Base-by-base conservation (phyloP, 2,329 filamentous ascomycete genomes). In the Magnaporthiopsis incrustans region DNA sequence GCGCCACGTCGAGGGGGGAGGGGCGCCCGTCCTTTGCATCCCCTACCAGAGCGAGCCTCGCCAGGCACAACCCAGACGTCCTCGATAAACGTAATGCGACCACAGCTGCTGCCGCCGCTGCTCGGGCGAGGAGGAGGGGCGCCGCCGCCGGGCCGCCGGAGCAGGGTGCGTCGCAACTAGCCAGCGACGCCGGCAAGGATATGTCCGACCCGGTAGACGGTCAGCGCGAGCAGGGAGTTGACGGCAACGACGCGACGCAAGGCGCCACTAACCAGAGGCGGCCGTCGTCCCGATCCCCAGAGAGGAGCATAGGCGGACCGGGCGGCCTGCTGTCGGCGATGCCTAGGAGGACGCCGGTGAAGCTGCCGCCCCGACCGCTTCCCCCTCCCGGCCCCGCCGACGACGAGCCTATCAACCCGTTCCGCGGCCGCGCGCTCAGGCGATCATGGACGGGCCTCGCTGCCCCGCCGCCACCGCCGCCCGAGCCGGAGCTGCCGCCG, bases 401-500 rank as follows among this genome's bases (percentile, higher is more conserved):
- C 26, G 77, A 80, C 30, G 79, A 80, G 30, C 67, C 78, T 4
- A 68, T 79, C 26, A 76, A 78, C 38, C 79, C 77, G 0, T 79
- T 82, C 38, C 71, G 73, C 4, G 72, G 77, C 2, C 73, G 75
- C 11, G 70, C 69, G 1, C 64, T 78, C 30, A 74, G 73, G 10
- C 75, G 77, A 35, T 75, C 70, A 33, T n/a, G 73, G 66, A n/a
- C 44, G 5, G 44, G 44, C 44, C 22, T 53, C 11, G 44, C 44
- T n/a, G 5, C 44, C 22, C 44, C 44, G 44, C 44, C 44, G 44
- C 44, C 44, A 5, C 25, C 73, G 71, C 7, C 73, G 75, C 75
- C 79, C 79, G 86, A 90, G 68, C 87, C 87, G 1, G 85, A 89
- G 60, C 77, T 90, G 6, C 88, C 88, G 3, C 84, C 84, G 0